These are phyloP conservation scores for Cutaneotrichosporon spelunceum DNA, from an alignment of 1,284 basidiomycete genomes.

Conservation along the genomic window DNA sequence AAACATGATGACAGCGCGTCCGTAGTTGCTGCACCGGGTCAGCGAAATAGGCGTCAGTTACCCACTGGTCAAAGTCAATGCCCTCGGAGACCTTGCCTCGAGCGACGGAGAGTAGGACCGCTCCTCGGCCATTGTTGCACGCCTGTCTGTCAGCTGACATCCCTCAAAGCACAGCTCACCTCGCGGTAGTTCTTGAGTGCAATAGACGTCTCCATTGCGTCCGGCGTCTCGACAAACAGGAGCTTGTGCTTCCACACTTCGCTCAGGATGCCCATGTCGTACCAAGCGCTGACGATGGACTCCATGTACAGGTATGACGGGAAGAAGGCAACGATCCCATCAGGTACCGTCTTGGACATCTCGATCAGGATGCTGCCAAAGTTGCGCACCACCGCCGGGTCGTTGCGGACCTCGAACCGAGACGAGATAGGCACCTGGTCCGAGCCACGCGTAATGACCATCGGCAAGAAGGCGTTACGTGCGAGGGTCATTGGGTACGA, in stretches of 20 bases:
- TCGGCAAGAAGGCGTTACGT: slow-evolving; percentile 93
- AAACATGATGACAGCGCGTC: slow-evolving; percentile 99
- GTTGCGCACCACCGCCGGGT: slow-evolving; percentile 97
- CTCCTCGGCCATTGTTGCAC: slow-evolving; percentile 97
- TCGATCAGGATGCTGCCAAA: slow-evolving; percentile 98
- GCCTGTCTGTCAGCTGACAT: slow-evolving; percentile 58
- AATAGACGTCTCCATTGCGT: slow-evolving; percentile 97
- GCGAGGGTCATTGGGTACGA: slow-evolving; percentile 98
- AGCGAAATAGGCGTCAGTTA: background rate
- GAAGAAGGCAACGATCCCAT: slow-evolving; percentile 99
- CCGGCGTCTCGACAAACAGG: slow-evolving; percentile 98
- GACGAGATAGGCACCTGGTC: slow-evolving; percentile 99
- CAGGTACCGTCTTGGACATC: slow-evolving; percentile 95
- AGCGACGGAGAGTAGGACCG: slow-evolving; percentile 93
- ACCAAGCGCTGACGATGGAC: slow-evolving; percentile 98
- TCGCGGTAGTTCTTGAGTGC: slow-evolving; percentile 95
- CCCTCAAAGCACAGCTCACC: slow-evolving; percentile 54
- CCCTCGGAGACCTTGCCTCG: slow-evolving; percentile 99
- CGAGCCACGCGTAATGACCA: slow-evolving; percentile 95
- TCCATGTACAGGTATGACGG: slow-evolving; percentile 99
- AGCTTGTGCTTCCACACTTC: slow-evolving; percentile 99
- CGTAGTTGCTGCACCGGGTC: slow-evolving; percentile 66
- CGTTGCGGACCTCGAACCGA: slow-evolving; percentile 98
- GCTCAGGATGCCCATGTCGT: slow-evolving; percentile 99
- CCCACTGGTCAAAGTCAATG: slow-evolving; percentile 94